These are phyloP conservation scores for Serpula lacrymans DNA, from an alignment of 768 basidiomycete genomes.

Conservation along the genomic window DNA sequence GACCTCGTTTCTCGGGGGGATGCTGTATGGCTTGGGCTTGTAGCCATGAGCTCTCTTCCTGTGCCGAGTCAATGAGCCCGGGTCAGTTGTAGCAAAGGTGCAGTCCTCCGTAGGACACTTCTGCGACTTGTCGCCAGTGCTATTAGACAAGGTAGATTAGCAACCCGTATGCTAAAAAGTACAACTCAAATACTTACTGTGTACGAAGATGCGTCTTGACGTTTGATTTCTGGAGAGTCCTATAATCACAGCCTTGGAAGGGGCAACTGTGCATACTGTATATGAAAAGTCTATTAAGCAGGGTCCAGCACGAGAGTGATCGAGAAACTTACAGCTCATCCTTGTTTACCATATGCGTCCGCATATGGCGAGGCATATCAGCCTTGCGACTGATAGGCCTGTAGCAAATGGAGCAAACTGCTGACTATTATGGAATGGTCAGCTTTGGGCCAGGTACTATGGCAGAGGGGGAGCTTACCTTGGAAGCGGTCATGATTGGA, in stretches of 20 bases:
- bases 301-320: too few species aligned
- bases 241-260: conserved; percentile 14
- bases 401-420: conserved; percentile 12
- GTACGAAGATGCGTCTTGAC: conserved; percentile 22
- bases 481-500: conserved; percentile 7
- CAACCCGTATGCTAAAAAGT: background rate
- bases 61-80: conserved; percentile 20
- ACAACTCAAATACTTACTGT: conserved; percentile 22
- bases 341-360: conserved; percentile 18
- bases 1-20: background rate
- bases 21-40: conserved; percentile 8
- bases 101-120: conserved; percentile 17
- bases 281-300: conserved; percentile 1
- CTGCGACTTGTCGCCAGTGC: conserved; percentile 8
- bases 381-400: conserved; percentile 17
- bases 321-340: conserved; percentile 18
- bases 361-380: conserved; percentile 27
- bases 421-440: conserved; percentile 5
- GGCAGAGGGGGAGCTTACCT: conserved; percentile 7
- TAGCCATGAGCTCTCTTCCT: conserved; percentile 16
- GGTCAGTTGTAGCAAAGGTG: conserved; percentile 11
- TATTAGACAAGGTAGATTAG: conserved; percentile 8
- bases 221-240: conserved; percentile 25
- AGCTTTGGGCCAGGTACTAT: background rate
- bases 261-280: conserved; percentile 23